phyloP scores from a whole-genome alignment of 108 stramenopile species.

The Skeletonema costatum region DNA sequence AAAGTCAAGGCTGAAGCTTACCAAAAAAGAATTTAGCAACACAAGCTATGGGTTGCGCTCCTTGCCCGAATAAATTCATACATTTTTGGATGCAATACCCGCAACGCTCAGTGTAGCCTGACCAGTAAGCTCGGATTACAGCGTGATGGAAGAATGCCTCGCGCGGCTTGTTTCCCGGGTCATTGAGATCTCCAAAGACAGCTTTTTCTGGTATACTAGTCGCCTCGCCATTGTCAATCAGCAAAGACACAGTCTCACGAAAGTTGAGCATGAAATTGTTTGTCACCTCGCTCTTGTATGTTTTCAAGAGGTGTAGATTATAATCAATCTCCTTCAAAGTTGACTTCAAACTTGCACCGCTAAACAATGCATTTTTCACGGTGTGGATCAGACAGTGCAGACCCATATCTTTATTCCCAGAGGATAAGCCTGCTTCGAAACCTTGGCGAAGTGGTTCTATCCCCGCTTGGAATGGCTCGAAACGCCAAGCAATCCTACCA shows the following conservation, averaged over 20 bases:
- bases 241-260: conserved; percentile 16
- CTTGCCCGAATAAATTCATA: background rate
- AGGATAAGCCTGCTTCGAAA: background rate
- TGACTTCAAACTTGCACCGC: conserved; percentile 13
- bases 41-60: too few species aligned
- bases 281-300: background rate
- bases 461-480: background rate
- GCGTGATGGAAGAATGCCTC: background rate
- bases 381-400: background rate
- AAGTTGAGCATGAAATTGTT: background rate
- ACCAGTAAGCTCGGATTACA: conserved; percentile 10
- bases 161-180: background rate
- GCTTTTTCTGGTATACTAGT: background rate
- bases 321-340: conserved; percentile 22
- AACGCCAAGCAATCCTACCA: background rate
- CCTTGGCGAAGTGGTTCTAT: background rate
- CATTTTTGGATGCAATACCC: conserved; percentile 1
- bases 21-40: background rate
- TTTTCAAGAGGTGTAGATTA: conserved; percentile 14
- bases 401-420: background rate
- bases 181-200: background rate
- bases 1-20: background rate
- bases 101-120: conserved; percentile 12
- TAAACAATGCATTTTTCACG: background rate
- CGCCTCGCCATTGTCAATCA: conserved; percentile 21